Percentiles rank a stretch among this genome's conserved stretches.
phyloP scores from a whole-genome alignment of 495 filamentous ascomycete species.

The Cercophora scortea region DNA sequence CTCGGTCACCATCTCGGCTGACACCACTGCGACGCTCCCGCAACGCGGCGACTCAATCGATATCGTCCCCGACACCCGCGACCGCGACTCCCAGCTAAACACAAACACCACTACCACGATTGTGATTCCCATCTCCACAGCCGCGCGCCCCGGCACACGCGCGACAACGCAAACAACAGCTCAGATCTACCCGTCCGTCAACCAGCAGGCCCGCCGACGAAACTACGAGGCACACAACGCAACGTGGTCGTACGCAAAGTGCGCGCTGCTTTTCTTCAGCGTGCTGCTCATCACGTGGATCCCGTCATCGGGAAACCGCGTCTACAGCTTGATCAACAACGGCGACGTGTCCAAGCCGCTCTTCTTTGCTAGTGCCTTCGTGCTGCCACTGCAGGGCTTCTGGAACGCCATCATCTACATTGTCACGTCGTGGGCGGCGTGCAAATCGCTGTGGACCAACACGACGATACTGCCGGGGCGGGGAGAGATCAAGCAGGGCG shows the following conservation, averaged over 20 bases:
- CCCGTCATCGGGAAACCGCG: conserved; percentile 73
- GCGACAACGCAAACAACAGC: background rate
- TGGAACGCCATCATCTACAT: conserved; percentile 81
- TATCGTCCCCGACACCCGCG: conserved; percentile 7
- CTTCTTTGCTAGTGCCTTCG: conserved; percentile 64
- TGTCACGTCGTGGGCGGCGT: conserved; percentile 49
- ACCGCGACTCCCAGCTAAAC: background rate
- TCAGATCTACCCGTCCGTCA: no score
- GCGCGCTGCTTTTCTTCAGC: conserved; percentile 76
- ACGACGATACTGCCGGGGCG: background rate
- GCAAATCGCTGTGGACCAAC: conserved; percentile 24
- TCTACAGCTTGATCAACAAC: conserved; percentile 55
- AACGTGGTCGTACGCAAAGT: conserved; percentile 75
- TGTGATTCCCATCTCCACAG: background rate
- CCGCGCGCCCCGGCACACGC: background rate
- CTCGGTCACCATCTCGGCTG: conserved; percentile 42
- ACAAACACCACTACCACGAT: background rate
- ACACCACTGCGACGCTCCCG: conserved; percentile 11
- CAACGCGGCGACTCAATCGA: conserved; percentile 9
- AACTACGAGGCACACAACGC: conserved; percentile 37
- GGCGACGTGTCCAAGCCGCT: conserved; percentile 50
- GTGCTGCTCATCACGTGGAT: conserved; percentile 80
- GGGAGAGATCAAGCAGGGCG: background rate
- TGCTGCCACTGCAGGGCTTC: conserved; percentile 77
- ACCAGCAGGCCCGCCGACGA: conserved; percentile 1